Evolutionary conservation across 148 eudicot species (phyloP).

Genomic region (Agrostemma githago): DNA sequence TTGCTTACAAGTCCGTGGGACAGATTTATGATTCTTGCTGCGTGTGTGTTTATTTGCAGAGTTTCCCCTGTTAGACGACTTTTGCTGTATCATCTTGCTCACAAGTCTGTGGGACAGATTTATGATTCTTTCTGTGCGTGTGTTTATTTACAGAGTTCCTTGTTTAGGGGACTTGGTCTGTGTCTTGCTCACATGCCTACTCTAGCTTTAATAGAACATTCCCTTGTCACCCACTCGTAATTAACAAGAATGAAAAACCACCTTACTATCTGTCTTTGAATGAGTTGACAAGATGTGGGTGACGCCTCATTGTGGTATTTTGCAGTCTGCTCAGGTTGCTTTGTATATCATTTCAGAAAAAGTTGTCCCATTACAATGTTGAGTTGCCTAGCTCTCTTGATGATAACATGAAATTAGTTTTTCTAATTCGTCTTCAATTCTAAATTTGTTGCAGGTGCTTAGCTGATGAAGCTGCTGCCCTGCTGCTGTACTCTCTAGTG

Average conservation of each 20-base stretch:
- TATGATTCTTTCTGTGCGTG: not conserved
- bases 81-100: not conserved
- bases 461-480: conserved; percentile 68
- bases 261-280: not conserved
- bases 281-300: not conserved
- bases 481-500: conserved; percentile 78
- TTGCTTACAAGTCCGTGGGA: not conserved
- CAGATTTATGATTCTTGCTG: not conserved
- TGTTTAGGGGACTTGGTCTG: not conserved
- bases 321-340: not conserved
- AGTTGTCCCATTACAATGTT: not conserved
- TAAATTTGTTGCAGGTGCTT: conserved; percentile 48
- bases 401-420: not conserved
- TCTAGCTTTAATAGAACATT: not conserved
- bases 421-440: not conserved
- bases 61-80: not conserved
- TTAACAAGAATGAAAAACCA: not conserved
- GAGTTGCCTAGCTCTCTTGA: not conserved
- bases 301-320: no score
- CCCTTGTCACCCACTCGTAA: not conserved
- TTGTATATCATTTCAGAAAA: not conserved
- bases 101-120: not conserved
- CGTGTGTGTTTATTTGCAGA: not conserved
- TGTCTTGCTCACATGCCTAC: not conserved
- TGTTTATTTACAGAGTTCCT: not conserved